Evolutionary conservation across 495 filamentous ascomycete species (phyloP), one percentile per base, ranked within the genome.

Genomic region (Usnea hakonensis): DNA sequence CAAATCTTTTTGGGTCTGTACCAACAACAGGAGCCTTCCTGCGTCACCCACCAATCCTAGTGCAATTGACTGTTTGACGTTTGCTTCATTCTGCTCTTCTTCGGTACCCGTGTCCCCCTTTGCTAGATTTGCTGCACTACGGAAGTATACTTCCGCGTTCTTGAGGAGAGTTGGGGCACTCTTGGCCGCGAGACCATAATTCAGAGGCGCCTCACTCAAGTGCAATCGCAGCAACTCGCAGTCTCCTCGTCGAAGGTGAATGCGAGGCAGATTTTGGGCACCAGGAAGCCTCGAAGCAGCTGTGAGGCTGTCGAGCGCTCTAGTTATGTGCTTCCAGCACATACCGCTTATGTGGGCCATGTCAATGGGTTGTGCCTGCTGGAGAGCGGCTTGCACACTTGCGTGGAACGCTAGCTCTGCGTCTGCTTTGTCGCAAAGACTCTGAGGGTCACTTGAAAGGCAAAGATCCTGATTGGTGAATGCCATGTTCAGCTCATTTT

Each of bases 71-170:
- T 79, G 77, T 43, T 62, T 62, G 40, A 62, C 43, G 13, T 62
- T 40, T 28, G 54, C 60, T 48, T 62, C 60, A 33, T 46, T 50
- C 43, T 5, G 30, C 40, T 62, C 60, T n/a, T 57, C 53, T 40
- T 30, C 33, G 17, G 40, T 19, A 37, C 23, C 38, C 11, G 9
- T 40, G n/a, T 32, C 55, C 38, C 54, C 57, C 40, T 50, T 62
- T 9, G 53, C 60, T 50, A 62, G 26, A 38, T 53, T 43, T 28
- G 54, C 60, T 44, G 84, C 85, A 33, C 85, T 85, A 44, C 83
- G 76, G 66, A 86, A 89, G 64, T 83, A 88, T 13, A 83, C 81
- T 37, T 80, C 80, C 4, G 86, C 84, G 65, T 89, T 89, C 41
- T 77, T 78, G 26, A 86, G 62, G 48, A 88, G 75, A 19, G 75